Evolutionary conservation across 2,329 filamentous ascomycete genomes (phyloP), one percentile per base, ranked within the genome.

Genomic region (Talaromyces islandicus): DNA sequence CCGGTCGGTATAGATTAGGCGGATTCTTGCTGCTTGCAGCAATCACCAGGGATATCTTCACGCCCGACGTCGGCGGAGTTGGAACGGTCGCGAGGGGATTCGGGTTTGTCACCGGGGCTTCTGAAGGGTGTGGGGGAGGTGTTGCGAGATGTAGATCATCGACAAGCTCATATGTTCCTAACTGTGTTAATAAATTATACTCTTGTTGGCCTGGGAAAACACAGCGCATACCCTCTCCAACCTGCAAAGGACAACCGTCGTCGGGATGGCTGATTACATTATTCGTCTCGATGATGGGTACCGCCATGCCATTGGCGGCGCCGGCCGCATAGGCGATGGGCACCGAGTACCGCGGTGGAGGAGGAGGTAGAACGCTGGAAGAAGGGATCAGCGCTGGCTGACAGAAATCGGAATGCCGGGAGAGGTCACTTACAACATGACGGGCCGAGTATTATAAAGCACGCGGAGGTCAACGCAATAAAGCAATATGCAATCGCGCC

Each of bases 131-230:
- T 14, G 92, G 92, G 64, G 93, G 93, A 60, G 94, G 94, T 35
- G 92, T 97, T 51, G 94, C 93, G 60, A 99, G 87, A 66, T 92
- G 89, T 29, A 99, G 80, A 73, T 96, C 91, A 76, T 99, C 93
- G 73, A 92, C 89, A 50, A 97, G 84, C 24, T 90, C 83, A 71
- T 99, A 99, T 63, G 90, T 93, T 69, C 92, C 91, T 94, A 67
- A 57, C 29, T 55, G 25, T 58, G n/a, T 62, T 24, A 63, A 21
- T 32, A 60, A 24, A n/a, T n/a, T 17, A 38, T 14, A 30, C 29
- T 2, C n/a, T 32, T 11, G 12, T 27, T 1, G 10, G 21, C 9
- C 3, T 58, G n/a, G 25, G 50, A 27, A 64, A 19, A 52, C 61
- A 68, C 67, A 62, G 63, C 64, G 17, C 56, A 65, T 77, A 90